Conservation (phyloP, 2,329 filamentous ascomycete genomes). For the Pleomassaria siparia region DNA sequence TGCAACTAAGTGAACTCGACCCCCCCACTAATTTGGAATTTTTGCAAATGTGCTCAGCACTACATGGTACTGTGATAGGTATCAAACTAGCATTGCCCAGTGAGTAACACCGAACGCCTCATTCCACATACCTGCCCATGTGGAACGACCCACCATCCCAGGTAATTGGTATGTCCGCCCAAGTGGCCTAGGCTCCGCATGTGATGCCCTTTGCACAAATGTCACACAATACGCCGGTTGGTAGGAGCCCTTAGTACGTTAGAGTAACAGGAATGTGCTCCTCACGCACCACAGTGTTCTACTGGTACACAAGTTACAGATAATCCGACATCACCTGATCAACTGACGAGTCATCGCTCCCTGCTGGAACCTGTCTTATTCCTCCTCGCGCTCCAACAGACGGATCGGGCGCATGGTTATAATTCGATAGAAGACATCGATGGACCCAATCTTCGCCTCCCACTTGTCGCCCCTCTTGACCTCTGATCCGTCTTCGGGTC, state of each 20-base stretch:
- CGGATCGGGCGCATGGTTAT: conserved; percentile 42
- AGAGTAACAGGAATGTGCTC: not conserved
- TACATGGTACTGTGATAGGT: conserved; percentile 9
- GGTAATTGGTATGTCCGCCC: not conserved
- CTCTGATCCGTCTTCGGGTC: conserved; percentile 6
- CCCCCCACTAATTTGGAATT: conserved; percentile 15
- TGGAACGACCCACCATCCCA: conserved; percentile 6
- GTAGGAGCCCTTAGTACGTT: not conserved
- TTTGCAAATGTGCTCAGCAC: conserved; percentile 4
- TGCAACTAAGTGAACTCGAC: not conserved
- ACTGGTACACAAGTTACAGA: too few species aligned
- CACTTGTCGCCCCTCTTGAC: conserved; percentile 46
- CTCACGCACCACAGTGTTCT: not conserved
- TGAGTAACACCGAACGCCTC: conserved; percentile 25
- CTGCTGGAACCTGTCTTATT: too few species aligned
- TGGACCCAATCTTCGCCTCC: conserved; percentile 44
- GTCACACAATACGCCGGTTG: conserved; percentile 4
- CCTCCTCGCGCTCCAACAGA: conserved; percentile 34
- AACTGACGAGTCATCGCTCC: too few species aligned
- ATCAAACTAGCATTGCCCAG: conserved; percentile 1
- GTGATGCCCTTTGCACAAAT: conserved; percentile 3
- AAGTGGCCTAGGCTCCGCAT: not conserved
- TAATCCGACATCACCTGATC: too few species aligned
- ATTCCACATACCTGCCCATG: conserved; percentile 16
- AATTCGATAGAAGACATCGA: conserved; percentile 39